phyloP scores from a whole-genome alignment of 140 eudicot species.

The Anethum foeniculum region DNA sequence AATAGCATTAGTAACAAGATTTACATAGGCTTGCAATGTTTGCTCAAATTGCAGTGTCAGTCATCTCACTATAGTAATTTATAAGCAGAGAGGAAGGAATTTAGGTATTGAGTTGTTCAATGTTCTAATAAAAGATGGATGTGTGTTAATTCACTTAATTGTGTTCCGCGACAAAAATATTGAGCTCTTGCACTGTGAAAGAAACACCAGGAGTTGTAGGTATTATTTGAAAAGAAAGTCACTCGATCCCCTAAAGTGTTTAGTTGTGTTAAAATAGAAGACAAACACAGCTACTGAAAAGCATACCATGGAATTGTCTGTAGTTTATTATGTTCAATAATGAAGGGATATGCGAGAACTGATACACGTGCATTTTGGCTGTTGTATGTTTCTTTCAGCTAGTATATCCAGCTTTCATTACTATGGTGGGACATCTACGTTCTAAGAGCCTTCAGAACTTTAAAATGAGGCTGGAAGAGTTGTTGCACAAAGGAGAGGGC shows the following conservation, averaged over 20 bases:
- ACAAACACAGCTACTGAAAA: background rate
- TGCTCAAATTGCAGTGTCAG: background rate
- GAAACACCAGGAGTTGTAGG: background rate
- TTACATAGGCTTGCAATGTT: background rate
- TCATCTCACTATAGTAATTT: background rate
- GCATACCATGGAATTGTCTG: background rate
- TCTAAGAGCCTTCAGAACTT: constrained; percentile 25
- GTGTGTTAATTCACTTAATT: background rate
- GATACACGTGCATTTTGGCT: background rate
- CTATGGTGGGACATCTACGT: constrained; percentile 39
- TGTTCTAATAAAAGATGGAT: background rate
- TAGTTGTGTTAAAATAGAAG: background rate
- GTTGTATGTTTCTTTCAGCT: constrained; percentile 22
- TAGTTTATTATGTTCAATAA: background rate
- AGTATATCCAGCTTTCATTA: constrained; percentile 27
- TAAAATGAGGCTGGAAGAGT: constrained; percentile 24
- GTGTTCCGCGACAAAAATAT: background rate
- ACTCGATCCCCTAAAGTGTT: background rate
- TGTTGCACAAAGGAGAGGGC: constrained; percentile 24
- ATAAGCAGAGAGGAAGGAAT: background rate
- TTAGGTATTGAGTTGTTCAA: background rate
- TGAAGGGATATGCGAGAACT: background rate
- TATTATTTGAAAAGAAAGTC: background rate
- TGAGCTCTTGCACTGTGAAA: background rate
- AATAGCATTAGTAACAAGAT: background rate